These are phyloP conservation scores for Coemansia sp. DNA, from an alignment of 192 early-diverging fungal genomes.

Conservation along the genomic window DNA sequence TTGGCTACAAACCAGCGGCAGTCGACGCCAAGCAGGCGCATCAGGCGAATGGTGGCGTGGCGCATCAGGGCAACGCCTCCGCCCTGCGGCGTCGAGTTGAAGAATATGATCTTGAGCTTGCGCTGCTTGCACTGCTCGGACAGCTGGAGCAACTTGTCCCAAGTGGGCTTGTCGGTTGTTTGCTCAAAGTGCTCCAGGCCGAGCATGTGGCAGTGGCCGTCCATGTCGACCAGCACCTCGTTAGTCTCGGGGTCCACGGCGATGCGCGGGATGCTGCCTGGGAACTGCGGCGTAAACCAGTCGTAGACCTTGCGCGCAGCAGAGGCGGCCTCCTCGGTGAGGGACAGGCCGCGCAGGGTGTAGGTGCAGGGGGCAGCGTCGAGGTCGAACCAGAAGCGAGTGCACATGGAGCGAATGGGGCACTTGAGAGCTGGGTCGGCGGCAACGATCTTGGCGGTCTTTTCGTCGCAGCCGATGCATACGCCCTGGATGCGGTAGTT, in stretches of 20 bases:
- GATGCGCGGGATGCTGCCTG: slow-evolving; percentile 74
- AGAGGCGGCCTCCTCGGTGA: slow-evolving; percentile 69
- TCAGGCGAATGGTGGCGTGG: slow-evolving; percentile 73
- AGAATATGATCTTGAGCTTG: slow-evolving; percentile 65
- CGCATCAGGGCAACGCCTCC: slow-evolving; percentile 90
- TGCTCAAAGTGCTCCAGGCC: slow-evolving; percentile 64
- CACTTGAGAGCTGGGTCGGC: slow-evolving; percentile 47
- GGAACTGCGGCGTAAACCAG: slow-evolving; percentile 69
- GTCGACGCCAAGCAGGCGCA: slow-evolving; percentile 64
- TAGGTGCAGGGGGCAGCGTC: slow-evolving; percentile 74
- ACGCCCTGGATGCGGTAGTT: slow-evolving; percentile 68
- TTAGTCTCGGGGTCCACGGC: slow-evolving; percentile 60
- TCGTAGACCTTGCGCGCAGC: slow-evolving; percentile 72
- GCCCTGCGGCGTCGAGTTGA: slow-evolving; percentile 83
- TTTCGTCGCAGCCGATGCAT: slow-evolving; percentile 58
- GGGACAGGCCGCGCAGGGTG: slow-evolving; percentile 58
- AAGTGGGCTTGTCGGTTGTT: slow-evolving; percentile 64
- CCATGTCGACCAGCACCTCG: slow-evolving; percentile 72
- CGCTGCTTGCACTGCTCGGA: slow-evolving; percentile 56
- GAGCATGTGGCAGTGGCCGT: slow-evolving; percentile 65
- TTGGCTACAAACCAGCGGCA: slow-evolving; percentile 76
- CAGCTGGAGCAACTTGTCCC: slow-evolving; percentile 63
- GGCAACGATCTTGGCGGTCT: slow-evolving; percentile 40
- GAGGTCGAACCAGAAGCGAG: slow-evolving; percentile 68
- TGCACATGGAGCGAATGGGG: slow-evolving; percentile 46